phyloP scores from a whole-genome alignment of 164 flowering plant species.

The Umbilicus rupestris region DNA sequence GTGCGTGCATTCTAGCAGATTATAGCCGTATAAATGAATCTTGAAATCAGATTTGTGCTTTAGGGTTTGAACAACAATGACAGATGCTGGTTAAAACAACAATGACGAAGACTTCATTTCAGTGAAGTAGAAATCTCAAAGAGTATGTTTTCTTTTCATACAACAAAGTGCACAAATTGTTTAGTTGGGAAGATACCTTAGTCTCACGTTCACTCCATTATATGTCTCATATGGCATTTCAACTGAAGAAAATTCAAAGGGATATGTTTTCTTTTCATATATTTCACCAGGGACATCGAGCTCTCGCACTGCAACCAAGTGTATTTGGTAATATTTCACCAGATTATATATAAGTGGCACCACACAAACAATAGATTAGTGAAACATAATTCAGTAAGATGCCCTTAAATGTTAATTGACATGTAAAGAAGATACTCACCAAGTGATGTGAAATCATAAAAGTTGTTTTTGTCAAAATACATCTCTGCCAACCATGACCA shows the following conservation, averaged over 20 bases:
- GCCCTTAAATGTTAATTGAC: background rate
- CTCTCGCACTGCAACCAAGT: conserved; percentile 64
- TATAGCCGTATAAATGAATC: background rate
- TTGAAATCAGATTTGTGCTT: background rate
- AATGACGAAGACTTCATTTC: too few species aligned
- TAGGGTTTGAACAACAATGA: too few species aligned
- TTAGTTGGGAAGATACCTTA: conserved; percentile 43
- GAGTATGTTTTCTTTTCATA: too few species aligned
- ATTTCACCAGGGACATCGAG: conserved; percentile 96
- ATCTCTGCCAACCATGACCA: conserved; percentile 52
- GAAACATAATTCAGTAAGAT: too few species aligned
- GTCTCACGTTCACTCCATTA: conserved; percentile 92
- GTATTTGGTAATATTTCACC: background rate
- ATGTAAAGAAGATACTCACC: conserved; percentile 40
- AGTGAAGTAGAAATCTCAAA: too few species aligned
- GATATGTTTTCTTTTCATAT: conserved; percentile 81
- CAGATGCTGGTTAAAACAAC: too few species aligned
- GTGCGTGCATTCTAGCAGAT: too few species aligned
- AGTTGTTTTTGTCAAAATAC: conserved; percentile 87
- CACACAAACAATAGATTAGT: too few species aligned
- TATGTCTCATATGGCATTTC: conserved; percentile 98
- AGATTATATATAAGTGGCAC: too few species aligned
- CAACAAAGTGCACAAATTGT: background rate
- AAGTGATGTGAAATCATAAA: conserved; percentile 93
- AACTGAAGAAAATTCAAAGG: conserved; percentile 93